Conservation (phyloP, 371 early-diverging fungal genomes). For the Chytridiales sp. region DNA sequence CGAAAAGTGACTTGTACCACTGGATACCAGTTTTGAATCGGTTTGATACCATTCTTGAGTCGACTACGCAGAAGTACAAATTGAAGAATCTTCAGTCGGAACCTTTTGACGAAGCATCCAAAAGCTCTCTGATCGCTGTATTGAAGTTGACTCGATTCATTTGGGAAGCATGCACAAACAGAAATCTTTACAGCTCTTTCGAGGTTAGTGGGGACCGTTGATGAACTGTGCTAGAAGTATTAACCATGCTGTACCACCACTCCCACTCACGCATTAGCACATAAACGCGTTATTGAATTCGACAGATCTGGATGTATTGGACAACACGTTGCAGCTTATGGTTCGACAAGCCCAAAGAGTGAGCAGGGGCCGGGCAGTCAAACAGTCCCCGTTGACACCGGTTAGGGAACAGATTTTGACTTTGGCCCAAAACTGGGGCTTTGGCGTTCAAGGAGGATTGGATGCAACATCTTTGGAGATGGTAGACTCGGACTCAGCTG, state of each 20-base stretch:
- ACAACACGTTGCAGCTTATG: constrained; percentile 68
- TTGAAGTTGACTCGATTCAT: constrained; percentile 73
- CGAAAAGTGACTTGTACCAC: constrained; percentile 89
- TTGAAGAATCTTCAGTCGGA: constrained; percentile 23
- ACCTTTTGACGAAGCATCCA: constrained; percentile 55
- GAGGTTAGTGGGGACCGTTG: constrained; percentile 82
- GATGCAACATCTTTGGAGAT: not conserved
- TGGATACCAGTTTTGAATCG: constrained; percentile 93
- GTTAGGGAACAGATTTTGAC: constrained; percentile 29
- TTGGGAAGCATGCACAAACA: constrained; percentile 92
- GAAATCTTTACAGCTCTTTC: constrained; percentile 88
- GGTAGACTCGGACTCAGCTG: not conserved
- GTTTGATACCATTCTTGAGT: constrained; percentile 80
- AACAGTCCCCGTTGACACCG: constrained; percentile 50
- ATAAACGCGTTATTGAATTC: constrained; percentile 68
- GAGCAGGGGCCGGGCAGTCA: constrained; percentile 67
- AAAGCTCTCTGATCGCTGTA: constrained; percentile 68
- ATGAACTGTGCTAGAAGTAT: no score
- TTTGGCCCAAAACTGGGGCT: constrained; percentile 40
- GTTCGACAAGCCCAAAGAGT: constrained; percentile 82
- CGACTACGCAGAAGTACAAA: constrained; percentile 4
- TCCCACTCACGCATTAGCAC: constrained; percentile 50
- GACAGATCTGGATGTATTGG: constrained; percentile 71
- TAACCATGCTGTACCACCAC: not conserved
- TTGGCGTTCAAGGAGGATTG: no score